Base-by-base conservation (phyloP, 2,329 filamentous ascomycete genomes). In the Penicillium sclerotiorum region DNA sequence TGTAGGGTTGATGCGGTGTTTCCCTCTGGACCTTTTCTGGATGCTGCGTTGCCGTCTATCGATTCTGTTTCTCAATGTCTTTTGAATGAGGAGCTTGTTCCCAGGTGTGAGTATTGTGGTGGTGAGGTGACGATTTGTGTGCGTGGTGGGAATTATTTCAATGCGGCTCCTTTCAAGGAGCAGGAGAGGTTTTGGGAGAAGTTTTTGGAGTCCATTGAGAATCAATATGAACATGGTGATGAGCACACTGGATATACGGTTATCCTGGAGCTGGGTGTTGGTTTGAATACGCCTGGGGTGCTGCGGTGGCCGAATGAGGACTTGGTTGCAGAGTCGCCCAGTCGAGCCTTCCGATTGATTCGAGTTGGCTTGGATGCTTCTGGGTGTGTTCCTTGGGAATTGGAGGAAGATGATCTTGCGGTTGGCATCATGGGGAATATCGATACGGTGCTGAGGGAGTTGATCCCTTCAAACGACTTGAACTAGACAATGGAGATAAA, bases 301-400 rank as follows among this genome's bases (percentile, higher is more conserved):
- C 13, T 63, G 42, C 47, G 59, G 17, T 61, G 56, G 58, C 52
- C 55, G 17, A 58, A 62, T 44, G 60, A 63, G 27, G 53, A 59
- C 17, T 25, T 58, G 25, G 53, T 63, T 0, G 47, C 50, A 5
- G 32, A 47, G 8, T 42, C 50, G 4, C n/a, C 25, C 5, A 40
- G 28, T 35, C 25, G 50, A 20, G 21, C 36, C 2, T 44, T 55
- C 8, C 43, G 52, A 8, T 32, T 63, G 36, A 52, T 63, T 40
- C 41, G 60, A 2, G 53, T 54, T 21, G 58, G 58, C 0, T 25
- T 58, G 11, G 60, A 55, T 4, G 58, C 58, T 18, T 49, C 60
- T 4, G 60, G 49, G 1, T 56, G 49, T 47, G 59, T 45, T 8
- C 56, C 56, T 20, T 60, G 56, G 58, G 52, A 57, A 15, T 8